A percentile compares a stretch with the other conserved stretches of the same genome.
Conservation (phyloP, 768 basidiomycete species). For the Tricholoma flavovirens region DNA sequence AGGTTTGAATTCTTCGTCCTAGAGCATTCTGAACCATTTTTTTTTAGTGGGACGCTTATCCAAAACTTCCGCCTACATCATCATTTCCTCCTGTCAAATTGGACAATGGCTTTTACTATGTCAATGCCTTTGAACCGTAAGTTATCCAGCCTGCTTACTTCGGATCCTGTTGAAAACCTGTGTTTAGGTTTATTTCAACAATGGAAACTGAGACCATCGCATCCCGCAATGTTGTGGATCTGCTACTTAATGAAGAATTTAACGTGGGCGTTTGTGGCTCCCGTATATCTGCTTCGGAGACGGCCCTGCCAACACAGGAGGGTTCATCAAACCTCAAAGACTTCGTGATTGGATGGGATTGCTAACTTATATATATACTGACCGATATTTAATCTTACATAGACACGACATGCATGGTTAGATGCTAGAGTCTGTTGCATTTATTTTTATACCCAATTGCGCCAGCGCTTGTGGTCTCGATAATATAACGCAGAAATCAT, state of each 20-base stretch:
- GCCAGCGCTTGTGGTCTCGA: neutral
- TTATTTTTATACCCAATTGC: neutral
- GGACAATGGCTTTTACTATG: slow-evolving; percentile 78
- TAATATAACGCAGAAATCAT: too few species aligned
- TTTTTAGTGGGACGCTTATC: slow-evolving; percentile 75
- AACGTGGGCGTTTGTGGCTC: slow-evolving; percentile 62
- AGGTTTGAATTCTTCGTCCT: slow-evolving; percentile 5
- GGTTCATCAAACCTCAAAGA: slow-evolving; percentile 15
- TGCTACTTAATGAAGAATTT: slow-evolving; percentile 71
- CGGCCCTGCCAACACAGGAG: slow-evolving; percentile 1
- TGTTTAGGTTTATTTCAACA: slow-evolving; percentile 68
- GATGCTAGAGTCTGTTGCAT: neutral
- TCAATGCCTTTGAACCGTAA: slow-evolving; percentile 88
- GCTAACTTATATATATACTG: slow-evolving; percentile 30
- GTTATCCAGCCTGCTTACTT: slow-evolving; percentile 22
- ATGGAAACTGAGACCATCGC: slow-evolving; percentile 93
- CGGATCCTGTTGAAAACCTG: slow-evolving; percentile 5
- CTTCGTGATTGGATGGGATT: slow-evolving; percentile 76
- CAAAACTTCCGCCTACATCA: slow-evolving; percentile 59
- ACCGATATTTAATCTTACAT: neutral
- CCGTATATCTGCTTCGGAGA: slow-evolving; percentile 19
- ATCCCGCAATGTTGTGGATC: slow-evolving; percentile 77
- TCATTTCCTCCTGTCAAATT: slow-evolving; percentile 76
- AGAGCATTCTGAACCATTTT: neutral
- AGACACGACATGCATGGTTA: slow-evolving; percentile 7